Percentiles rank a stretch among this genome's conserved stretches.
Conservation (phyloP, 768 basidiomycete genomes). For the Hydnum rufescens region DNA sequence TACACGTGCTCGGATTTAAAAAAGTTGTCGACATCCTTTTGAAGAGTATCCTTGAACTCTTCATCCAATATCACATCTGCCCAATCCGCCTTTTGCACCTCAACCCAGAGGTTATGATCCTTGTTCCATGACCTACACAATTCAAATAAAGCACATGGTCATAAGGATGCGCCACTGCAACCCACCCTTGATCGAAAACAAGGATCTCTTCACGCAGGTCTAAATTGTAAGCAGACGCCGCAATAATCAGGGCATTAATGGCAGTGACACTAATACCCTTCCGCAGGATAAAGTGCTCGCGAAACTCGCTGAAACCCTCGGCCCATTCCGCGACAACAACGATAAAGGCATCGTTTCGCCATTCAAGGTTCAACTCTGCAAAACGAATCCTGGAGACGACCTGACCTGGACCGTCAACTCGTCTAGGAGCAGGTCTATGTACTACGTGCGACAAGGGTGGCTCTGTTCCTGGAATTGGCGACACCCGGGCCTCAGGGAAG, state of each 20-base stretch:
- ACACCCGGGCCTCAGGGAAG: constrained; percentile 27
- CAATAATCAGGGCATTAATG: constrained; percentile 31
- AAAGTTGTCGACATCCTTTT: constrained; percentile 64
- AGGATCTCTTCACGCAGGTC: constrained; percentile 41
- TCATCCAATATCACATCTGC: constrained; percentile 53
- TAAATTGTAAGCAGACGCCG: constrained; percentile 22
- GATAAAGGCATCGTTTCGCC: constrained; percentile 44
- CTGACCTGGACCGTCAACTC: constrained; percentile 27
- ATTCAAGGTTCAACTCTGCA: constrained; percentile 34
- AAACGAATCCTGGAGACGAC: constrained; percentile 32
- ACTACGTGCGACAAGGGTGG: constrained; percentile 23
- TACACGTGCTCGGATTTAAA: constrained; percentile 57
- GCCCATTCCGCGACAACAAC: constrained; percentile 32
- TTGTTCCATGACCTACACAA: constrained; percentile 33
- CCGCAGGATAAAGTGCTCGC: constrained; percentile 35
- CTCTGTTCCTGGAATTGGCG: constrained; percentile 18
- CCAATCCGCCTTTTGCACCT: constrained; percentile 50
- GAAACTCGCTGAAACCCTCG: constrained; percentile 11
- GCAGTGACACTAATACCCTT: constrained; percentile 32
- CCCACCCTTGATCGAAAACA: constrained; percentile 44
- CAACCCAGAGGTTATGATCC: constrained; percentile 36
- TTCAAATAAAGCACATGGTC: background rate
- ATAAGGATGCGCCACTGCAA: constrained; percentile 14
- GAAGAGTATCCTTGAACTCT: constrained; percentile 41
- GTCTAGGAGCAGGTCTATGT: constrained; percentile 31